Evolutionary conservation across 768 basidiomycete species (phyloP), one percentile per base, ranked within the genome.

Genomic region (Mycena olivaceomarginata): DNA sequence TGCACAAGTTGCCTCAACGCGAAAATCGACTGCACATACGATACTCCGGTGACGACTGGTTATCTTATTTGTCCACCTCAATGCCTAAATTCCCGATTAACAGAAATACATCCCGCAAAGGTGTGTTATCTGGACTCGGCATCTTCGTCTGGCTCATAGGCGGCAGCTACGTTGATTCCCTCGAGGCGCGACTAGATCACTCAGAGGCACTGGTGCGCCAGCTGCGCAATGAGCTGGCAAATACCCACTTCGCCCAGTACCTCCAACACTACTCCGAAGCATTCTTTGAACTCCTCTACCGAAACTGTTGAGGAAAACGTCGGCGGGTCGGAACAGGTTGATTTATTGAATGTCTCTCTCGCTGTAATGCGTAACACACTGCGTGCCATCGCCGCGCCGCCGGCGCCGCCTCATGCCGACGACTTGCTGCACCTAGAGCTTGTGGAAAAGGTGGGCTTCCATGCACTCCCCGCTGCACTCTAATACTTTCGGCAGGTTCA

Each of bases 371-470:
- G 71, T 11, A 22, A 41, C 16, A 59, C 71, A 16, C 70, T 77
- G 37, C 57, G 41, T 48, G 31, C 20, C 31, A 20, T 77, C 11
- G 8, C 57, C 1, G 56, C 40, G 2, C 76, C 76, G 20, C 39
- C 65, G 37, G 67, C 71, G 7, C 70, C 76, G 7, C 66, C 65
- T 40, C 39, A 60, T n/a, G 66, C 57, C 15, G 70, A 77, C 39
- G 76, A 77, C 43, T 65, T 77, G 11, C 22, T 48, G 48, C 76
- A 72, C 57, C 48, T 72, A 5, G 76, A 63, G 40, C 51, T 72
- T 4, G 60, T 48, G 12, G 15, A 57, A 20, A 56, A 69, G 59
- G 76, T 77, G 56, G 15, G 67, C 22, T 40, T 6, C 1, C 8
- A 31, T 51, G 1, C 40, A 5, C 53, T 11, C 8, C 41, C 40